phyloP scores from a whole-genome alignment of 2,329 filamentous ascomycete species.

The Clonostachys rosea region DNA sequence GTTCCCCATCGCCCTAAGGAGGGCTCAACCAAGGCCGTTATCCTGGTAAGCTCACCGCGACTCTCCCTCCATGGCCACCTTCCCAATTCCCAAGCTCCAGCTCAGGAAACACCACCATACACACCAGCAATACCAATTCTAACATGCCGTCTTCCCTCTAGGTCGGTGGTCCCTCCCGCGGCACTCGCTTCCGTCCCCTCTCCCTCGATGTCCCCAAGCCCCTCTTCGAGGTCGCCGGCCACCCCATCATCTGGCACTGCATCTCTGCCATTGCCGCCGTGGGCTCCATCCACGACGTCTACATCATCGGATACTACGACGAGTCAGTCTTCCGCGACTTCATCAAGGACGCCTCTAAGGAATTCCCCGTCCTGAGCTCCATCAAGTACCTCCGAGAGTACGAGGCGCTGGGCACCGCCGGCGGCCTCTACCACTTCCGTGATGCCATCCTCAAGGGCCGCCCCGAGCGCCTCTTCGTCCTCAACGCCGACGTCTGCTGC shows the following conservation, averaged over 20 bases:
- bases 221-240: constrained; percentile 95
- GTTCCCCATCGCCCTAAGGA: constrained; percentile 45
- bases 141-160: constrained; percentile 29
- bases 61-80: constrained; percentile 2
- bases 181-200: constrained; percentile 90
- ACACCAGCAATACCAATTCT: constrained; percentile 11
- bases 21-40: constrained; percentile 84
- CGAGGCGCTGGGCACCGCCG: constrained; percentile 90
- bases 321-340: constrained; percentile 96
- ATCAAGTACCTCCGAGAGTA: constrained; percentile 98
- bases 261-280: constrained; percentile 88
- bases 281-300: constrained; percentile 89
- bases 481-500: constrained; percentile 98
- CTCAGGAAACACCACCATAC: background rate
- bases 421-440: constrained; percentile 97
- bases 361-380: constrained; percentile 75
- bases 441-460: constrained; percentile 96
- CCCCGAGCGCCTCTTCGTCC: constrained; percentile 91
- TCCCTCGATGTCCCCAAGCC: constrained; percentile 97
- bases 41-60: constrained; percentile 59
- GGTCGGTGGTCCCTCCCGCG: constrained; percentile 93
- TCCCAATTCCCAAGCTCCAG: background rate
- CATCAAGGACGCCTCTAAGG: constrained; percentile 82
- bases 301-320: constrained; percentile 98
- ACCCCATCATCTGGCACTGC: constrained; percentile 98